Evolutionary conservation across 495 filamentous ascomycete species (phyloP).

Genomic region (Hypoxylon lenormandii): DNA sequence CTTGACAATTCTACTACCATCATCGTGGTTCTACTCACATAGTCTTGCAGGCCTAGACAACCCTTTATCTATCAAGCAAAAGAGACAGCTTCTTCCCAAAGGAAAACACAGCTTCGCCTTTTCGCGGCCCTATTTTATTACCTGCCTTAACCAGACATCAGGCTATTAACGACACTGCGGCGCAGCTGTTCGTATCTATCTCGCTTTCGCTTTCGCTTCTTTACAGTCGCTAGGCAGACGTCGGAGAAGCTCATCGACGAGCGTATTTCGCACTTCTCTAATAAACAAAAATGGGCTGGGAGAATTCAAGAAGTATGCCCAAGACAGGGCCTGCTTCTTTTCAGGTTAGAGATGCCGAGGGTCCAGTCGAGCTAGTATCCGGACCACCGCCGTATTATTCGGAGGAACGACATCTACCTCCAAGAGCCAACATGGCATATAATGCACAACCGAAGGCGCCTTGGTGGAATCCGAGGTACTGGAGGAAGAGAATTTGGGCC

Average conservation of each 20-base stretch:
- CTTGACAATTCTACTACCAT: neutral
- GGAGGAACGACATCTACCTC: slow-evolving; percentile 21
- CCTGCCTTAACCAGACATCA: slow-evolving; percentile 20
- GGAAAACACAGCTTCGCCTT: slow-evolving; percentile 2
- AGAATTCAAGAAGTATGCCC: slow-evolving; percentile 22
- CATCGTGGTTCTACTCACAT: neutral
- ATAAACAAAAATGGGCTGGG: slow-evolving; percentile 46
- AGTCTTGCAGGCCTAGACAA: neutral
- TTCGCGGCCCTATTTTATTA: neutral
- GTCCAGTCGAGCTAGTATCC: slow-evolving; percentile 39
- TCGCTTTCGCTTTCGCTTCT: slow-evolving; percentile 17
- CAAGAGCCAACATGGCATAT: slow-evolving; percentile 30
- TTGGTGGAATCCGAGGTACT: slow-evolving; percentile 65
- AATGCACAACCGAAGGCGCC: slow-evolving; percentile 15
- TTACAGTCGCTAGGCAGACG: slow-evolving; percentile 18
- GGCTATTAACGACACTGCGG: slow-evolving; percentile 23
- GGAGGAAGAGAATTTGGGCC: slow-evolving; percentile 62
- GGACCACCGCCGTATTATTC: slow-evolving; percentile 41
- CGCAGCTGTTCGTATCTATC: slow-evolving; percentile 16
- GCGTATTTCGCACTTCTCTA: slow-evolving; percentile 18
- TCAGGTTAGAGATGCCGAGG: slow-evolving; percentile 40
- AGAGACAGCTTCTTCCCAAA: neutral
- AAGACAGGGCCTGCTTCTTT: slow-evolving; percentile 44
- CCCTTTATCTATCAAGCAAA: neutral
- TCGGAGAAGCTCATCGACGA: slow-evolving; percentile 10